phyloP scores from a whole-genome alignment of 2,329 filamentous ascomycete species.

The Westerdykella aurantiaca region DNA sequence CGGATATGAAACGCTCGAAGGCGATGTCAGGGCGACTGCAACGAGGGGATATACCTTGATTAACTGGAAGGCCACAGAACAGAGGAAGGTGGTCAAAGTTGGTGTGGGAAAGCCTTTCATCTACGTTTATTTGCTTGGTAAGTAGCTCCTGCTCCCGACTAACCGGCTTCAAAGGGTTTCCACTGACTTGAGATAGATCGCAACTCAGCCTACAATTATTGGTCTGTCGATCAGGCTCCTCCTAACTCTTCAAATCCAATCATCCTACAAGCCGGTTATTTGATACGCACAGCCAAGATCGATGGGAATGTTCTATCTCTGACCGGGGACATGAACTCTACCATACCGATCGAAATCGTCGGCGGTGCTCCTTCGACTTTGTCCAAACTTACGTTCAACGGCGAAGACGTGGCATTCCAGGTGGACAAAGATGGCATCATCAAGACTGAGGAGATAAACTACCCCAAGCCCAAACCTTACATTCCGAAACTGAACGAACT shows the following conservation, averaged over 20 bases:
- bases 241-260: slow-evolving; percentile 37
- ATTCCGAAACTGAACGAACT: slow-evolving; percentile 55
- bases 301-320: slow-evolving; percentile 54
- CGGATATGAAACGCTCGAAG: slow-evolving; percentile 37
- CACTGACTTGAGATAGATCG: slow-evolving; percentile 44
- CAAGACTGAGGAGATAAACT: slow-evolving; percentile 46
- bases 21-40: slow-evolving; percentile 35
- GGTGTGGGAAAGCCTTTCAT: slow-evolving; percentile 39
- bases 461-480: slow-evolving; percentile 45
- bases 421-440: slow-evolving; percentile 45
- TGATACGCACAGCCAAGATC: slow-evolving; percentile 56
- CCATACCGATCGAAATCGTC: slow-evolving; percentile 62
- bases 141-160: slow-evolving; percentile 10
- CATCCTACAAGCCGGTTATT: slow-evolving; percentile 59
- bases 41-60: slow-evolving; percentile 44
- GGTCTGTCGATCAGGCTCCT: slow-evolving; percentile 50
- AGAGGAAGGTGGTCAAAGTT: slow-evolving; percentile 50
- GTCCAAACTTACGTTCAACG: slow-evolving; percentile 59
- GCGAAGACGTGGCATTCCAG: slow-evolving; percentile 37
- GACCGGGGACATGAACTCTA: slow-evolving; percentile 66
- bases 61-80: slow-evolving; percentile 52
- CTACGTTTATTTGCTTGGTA: slow-evolving; percentile 53
- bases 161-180: not conserved
- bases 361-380: slow-evolving; percentile 51
- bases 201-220: slow-evolving; percentile 63